phyloP scores from a whole-genome alignment of 2,329 filamentous ascomycete genomes.

The Orbilia quercus region DNA sequence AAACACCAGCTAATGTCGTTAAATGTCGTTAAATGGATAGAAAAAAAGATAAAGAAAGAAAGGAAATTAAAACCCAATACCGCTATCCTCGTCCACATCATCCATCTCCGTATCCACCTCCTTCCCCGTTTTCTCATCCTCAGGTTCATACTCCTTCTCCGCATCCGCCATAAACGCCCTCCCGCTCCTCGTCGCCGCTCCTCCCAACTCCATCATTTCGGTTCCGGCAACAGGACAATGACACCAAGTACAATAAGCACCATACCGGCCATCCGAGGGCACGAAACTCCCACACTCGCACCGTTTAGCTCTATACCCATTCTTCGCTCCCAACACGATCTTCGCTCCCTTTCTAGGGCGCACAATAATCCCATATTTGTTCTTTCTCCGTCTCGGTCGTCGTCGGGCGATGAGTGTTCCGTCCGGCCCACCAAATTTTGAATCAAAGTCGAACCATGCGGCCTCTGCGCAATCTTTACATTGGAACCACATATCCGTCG shows the following conservation, averaged over 20 bases:
- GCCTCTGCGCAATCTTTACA: conserved; percentile 44
- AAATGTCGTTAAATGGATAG: conserved; percentile 4
- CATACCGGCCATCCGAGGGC: conserved; percentile 39
- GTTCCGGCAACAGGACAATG: conserved; percentile 37
- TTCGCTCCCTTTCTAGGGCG: conserved; percentile 15
- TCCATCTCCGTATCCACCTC: conserved; percentile 17
- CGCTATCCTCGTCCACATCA: conserved; percentile 31
- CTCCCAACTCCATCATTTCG: conserved; percentile 38
- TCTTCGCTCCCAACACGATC: neutral
- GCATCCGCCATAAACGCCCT: conserved; percentile 7
- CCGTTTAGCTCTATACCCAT: conserved; percentile 22
- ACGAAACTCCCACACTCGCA: conserved; percentile 38
- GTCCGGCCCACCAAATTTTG: conserved; percentile 41
- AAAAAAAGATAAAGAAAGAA: neutral
- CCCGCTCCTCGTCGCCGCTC: conserved; percentile 47
- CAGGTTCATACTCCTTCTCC: conserved; percentile 4
- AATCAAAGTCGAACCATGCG: conserved; percentile 47
- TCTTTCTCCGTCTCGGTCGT: conserved; percentile 33
- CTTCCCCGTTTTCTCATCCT: neutral
- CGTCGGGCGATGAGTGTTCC: conserved; percentile 13
- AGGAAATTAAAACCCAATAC: conserved; percentile 29
- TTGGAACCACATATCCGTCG: conserved; percentile 53
- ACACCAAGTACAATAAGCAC: conserved; percentile 52
- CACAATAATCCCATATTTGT: conserved; percentile 44
- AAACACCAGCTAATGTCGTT: too few relatives aligned